phyloP scores from a whole-genome alignment of 2,329 filamentous ascomycete species.

The Knoxdaviesia capensis region DNA sequence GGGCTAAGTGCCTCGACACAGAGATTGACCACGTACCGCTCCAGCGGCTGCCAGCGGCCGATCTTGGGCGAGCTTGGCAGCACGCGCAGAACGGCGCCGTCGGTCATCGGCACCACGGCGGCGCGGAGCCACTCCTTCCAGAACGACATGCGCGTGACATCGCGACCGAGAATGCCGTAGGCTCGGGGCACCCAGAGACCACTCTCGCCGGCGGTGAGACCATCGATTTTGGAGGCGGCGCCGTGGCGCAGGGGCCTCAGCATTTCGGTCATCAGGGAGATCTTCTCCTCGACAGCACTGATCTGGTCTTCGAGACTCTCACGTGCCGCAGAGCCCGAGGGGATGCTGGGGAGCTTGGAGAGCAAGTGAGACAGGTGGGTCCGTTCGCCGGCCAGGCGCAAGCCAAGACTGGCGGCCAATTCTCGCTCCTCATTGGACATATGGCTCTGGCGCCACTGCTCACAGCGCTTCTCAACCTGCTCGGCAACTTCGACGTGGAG shows the following conservation, averaged over 20 bases:
- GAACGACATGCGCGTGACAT: slow-evolving; percentile 66
- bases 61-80: slow-evolving; percentile 77
- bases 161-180: slow-evolving; percentile 78
- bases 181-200: slow-evolving; percentile 90
- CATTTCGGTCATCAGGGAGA: slow-evolving; percentile 89
- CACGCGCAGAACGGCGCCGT: slow-evolving; percentile 63
- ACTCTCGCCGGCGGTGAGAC: slow-evolving; percentile 83
- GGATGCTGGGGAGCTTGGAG: slow-evolving; percentile 58
- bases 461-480: slow-evolving; percentile 63
- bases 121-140: slow-evolving; percentile 98
- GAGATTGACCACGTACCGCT: slow-evolving; percentile 91
- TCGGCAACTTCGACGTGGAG: slow-evolving; percentile 65
- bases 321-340: slow-evolving; percentile 61
- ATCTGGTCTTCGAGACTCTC: slow-evolving; percentile 87
- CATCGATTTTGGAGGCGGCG: slow-evolving; percentile 92
- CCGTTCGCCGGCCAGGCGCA: slow-evolving; percentile 68
- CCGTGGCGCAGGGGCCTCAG: slow-evolving; percentile 80
- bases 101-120: slow-evolving; percentile 86
- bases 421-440: slow-evolving; percentile 87
- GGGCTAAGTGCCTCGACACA: slow-evolving; percentile 90
- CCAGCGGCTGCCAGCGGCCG: slow-evolving; percentile 87
- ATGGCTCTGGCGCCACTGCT: slow-evolving; percentile 65
- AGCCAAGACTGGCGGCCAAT: slow-evolving; percentile 75
- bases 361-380: slow-evolving; percentile 79
- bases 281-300: slow-evolving; percentile 91